These are phyloP conservation scores for Carex kokanica DNA, from an alignment of 176 grass and related monocot species.

Conservation along the genomic window DNA sequence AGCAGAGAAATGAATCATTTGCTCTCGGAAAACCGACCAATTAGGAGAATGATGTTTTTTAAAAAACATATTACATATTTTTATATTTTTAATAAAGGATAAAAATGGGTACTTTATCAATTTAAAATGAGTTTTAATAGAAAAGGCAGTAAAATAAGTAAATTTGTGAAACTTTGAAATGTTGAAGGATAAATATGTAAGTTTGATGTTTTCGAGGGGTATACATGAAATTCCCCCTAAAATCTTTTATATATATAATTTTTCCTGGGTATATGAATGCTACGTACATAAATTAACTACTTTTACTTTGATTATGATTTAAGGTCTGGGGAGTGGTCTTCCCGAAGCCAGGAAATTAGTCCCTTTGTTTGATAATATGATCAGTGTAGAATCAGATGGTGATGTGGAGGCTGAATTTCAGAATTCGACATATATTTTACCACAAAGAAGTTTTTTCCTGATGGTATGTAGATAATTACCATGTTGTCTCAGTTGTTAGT, in stretches of 20 bases:
- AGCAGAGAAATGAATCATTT: no score
- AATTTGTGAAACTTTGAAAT: no score
- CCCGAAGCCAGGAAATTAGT: slow-evolving; percentile 26
- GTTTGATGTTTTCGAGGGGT: no score
- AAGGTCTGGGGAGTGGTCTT: slow-evolving; percentile 34
- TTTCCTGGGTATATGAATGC: not conserved
- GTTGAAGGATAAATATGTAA: no score
- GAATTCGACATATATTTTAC: slow-evolving; percentile 57
- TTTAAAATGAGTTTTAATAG: no score
- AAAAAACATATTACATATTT: no score
- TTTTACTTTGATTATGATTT: slow-evolving; percentile 6
- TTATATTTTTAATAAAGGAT: no score
- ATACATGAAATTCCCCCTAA: no score
- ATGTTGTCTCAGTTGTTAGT: slow-evolving; percentile 20
- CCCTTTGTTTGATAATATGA: slow-evolving; percentile 59
- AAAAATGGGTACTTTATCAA: no score
- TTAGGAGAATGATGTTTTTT: no score
- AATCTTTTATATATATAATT: not conserved
- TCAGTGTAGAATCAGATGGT: slow-evolving; percentile 45
- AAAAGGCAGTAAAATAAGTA: no score
- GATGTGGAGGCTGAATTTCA: slow-evolving; percentile 61
- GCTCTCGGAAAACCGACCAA: no score
- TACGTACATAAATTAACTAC: not conserved
- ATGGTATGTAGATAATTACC: slow-evolving; percentile 54
- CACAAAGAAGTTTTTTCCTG: slow-evolving; percentile 54